phyloP scores from a whole-genome alignment of 805 yeast genomes.

The Candida loeiensis region DNA sequence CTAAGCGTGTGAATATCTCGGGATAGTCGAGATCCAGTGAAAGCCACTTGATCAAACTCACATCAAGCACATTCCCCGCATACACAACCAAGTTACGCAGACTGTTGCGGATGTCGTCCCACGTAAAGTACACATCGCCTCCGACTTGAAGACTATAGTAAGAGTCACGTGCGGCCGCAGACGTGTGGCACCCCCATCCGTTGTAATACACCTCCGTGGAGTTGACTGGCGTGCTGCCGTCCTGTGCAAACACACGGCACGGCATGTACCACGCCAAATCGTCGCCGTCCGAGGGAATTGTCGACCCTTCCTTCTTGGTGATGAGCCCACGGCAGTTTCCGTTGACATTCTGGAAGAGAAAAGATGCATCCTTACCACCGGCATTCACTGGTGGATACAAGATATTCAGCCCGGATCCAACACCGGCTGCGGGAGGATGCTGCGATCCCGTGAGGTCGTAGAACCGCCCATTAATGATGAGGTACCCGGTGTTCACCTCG shows the following conservation, averaged over 20 bases:
- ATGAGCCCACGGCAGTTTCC: slow-evolving; percentile 83
- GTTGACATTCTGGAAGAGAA: slow-evolving; percentile 86
- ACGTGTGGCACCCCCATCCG: slow-evolving; percentile 93
- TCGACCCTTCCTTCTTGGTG: slow-evolving; percentile 59
- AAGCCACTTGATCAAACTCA: slow-evolving; percentile 74
- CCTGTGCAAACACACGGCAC: slow-evolving; percentile 65
- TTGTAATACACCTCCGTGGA: slow-evolving; percentile 59
- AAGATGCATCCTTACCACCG: slow-evolving; percentile 82
- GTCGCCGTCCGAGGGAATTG: slow-evolving; percentile 62
- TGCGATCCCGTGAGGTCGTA: slow-evolving; percentile 65
- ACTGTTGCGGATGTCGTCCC: slow-evolving; percentile 77
- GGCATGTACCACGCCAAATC: slow-evolving; percentile 96
- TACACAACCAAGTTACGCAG: slow-evolving; percentile 80
- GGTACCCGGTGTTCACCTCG: slow-evolving; percentile 54
- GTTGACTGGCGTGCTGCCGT: slow-evolving; percentile 70
- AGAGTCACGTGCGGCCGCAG: slow-evolving; percentile 60
- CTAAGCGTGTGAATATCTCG: slow-evolving; percentile 59
- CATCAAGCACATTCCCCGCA: slow-evolving; percentile 84
- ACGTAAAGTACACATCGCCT: slow-evolving; percentile 81
- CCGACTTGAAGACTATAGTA: slow-evolving; percentile 56
- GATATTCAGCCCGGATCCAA: slow-evolving; percentile 63
- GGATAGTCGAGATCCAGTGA: slow-evolving; percentile 75
- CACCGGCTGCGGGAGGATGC: slow-evolving; percentile 84
- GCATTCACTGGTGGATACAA: slow-evolving; percentile 84
- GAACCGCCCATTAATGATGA: slow-evolving; percentile 80